phyloP scores from a whole-genome alignment of 2,329 filamentous ascomycete species.

The Xylaria arbuscula region DNA sequence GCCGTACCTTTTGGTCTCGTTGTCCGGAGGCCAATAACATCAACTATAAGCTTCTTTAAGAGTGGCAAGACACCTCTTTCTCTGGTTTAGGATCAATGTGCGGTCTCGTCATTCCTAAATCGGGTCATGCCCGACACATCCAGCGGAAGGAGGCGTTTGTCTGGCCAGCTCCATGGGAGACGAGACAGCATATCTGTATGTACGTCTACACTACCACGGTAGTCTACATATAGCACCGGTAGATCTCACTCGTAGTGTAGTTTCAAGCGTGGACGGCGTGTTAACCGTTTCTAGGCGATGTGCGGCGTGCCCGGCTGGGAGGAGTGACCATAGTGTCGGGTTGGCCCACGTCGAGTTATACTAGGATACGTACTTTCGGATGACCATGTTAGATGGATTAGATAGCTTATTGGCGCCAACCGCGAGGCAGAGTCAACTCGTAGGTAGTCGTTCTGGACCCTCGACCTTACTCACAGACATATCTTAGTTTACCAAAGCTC shows the following conservation, averaged over 20 bases:
- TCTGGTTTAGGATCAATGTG: slow-evolving; percentile 7
- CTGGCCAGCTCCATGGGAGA: slow-evolving; percentile 17
- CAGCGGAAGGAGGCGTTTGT: slow-evolving; percentile 18
- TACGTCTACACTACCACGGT: neutral
- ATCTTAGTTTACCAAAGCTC: slow-evolving; percentile 33
- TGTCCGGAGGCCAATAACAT: slow-evolving; percentile 26
- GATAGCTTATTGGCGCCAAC: slow-evolving; percentile 29
- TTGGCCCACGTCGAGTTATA: slow-evolving; percentile 3
- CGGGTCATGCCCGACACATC: slow-evolving; percentile 11
- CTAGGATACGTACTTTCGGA: slow-evolving; percentile 3
- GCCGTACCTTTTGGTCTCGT: slow-evolving; percentile 30
- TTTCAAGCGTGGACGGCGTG: slow-evolving; percentile 32
- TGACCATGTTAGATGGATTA: slow-evolving; percentile 1
- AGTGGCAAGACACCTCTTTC: slow-evolving; percentile 16
- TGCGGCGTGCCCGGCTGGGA: slow-evolving; percentile 12
- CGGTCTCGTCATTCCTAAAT: slow-evolving; percentile 25
- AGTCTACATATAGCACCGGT: slow-evolving; percentile 21
- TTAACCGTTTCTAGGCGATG: slow-evolving; percentile 25
- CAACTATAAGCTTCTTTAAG: slow-evolving; percentile 3
- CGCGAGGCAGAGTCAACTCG: slow-evolving; percentile 21
- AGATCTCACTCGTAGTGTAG: slow-evolving; percentile 28
- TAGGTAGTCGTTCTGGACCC: slow-evolving; percentile 11
- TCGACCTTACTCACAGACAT: slow-evolving; percentile 10
- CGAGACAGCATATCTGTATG: slow-evolving; percentile 16
- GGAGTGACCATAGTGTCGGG: slow-evolving; percentile 30